Evolutionary conservation across 2,329 filamentous ascomycete genomes (phyloP).

Genomic region (Aspergillus brasiliensis): DNA sequence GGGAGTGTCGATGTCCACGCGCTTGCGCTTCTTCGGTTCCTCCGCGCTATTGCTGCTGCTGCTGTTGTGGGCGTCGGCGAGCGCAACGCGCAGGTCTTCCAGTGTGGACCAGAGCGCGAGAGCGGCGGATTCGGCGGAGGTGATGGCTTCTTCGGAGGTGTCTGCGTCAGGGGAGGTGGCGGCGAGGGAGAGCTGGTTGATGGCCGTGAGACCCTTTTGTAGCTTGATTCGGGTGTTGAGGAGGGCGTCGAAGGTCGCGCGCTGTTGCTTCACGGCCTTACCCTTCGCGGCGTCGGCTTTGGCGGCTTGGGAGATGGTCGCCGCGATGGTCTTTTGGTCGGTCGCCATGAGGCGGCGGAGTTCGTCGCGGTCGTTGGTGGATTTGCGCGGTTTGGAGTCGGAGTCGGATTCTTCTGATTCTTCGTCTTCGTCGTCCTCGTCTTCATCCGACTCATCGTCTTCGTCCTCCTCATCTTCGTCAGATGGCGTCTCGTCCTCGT

Average conservation of each 20-base stretch:
- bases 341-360: constrained; percentile 68
- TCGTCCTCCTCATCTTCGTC: constrained; percentile 26
- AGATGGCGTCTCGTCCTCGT: constrained; percentile 22
- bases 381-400: constrained; percentile 24
- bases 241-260: constrained; percentile 81
- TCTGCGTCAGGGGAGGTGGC: constrained; percentile 44
- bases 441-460: constrained; percentile 30
- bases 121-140: constrained; percentile 82
- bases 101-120: constrained; percentile 79
- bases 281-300: constrained; percentile 83
- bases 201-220: constrained; percentile 83
- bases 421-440: constrained; percentile 32
- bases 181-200: constrained; percentile 68
- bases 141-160: constrained; percentile 56
- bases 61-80: constrained; percentile 41
- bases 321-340: constrained; percentile 67
- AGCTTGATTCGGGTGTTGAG: constrained; percentile 89
- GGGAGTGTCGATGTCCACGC: constrained; percentile 57
- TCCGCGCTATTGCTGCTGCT: constrained; percentile 25
- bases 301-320: constrained; percentile 66
- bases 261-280: constrained; percentile 79
- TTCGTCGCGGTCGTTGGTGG: constrained; percentile 55
- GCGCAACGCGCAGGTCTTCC: constrained; percentile 44
- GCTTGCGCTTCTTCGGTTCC: constrained; percentile 50
- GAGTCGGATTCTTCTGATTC: constrained; percentile 27